Evolutionary conservation across 306 rosid genomes (phyloP).

Genomic region (Macrotyloma uniflorum): DNA sequence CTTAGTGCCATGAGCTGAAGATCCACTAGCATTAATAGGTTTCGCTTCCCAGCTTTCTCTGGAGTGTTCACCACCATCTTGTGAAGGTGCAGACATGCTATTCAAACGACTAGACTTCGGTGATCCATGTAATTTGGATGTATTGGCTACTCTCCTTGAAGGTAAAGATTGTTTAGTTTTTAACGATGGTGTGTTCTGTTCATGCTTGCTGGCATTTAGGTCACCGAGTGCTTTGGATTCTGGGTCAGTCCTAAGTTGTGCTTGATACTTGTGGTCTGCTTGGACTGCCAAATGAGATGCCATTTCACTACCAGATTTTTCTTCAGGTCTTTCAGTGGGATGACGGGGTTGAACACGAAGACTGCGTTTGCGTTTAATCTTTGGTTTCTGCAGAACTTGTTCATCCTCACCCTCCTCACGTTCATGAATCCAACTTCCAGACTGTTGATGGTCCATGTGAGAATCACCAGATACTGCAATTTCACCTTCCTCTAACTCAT

Average conservation of each 20-base stretch:
- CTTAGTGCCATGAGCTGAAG: constrained; percentile 58
- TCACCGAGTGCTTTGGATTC: constrained; percentile 65
- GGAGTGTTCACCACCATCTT: constrained; percentile 60
- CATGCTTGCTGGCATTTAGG: constrained; percentile 61
- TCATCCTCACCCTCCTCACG: constrained; percentile 96
- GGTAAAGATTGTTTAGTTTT: constrained; percentile 69
- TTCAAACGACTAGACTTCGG: constrained; percentile 78
- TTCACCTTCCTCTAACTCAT: constrained; percentile 97
- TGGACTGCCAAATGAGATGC: constrained; percentile 65
- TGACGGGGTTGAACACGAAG: constrained; percentile 92
- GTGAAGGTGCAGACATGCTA: constrained; percentile 62
- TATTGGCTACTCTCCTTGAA: constrained; percentile 63
- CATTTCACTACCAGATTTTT: constrained; percentile 68
- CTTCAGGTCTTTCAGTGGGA: constrained; percentile 77
- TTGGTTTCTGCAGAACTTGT: constrained; percentile 94
- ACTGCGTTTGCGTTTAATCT: constrained; percentile 91
- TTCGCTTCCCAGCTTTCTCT: constrained; percentile 80
- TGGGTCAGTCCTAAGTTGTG: constrained; percentile 55
- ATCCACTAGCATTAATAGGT: constrained; percentile 61
- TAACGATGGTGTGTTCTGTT: constrained; percentile 64
- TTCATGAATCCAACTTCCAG: constrained; percentile 95
- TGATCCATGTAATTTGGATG: constrained; percentile 71
- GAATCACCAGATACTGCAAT: constrained; percentile 91
- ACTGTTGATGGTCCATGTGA: constrained; percentile 89
- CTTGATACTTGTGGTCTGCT: constrained; percentile 64